phyloP scores from a whole-genome alignment of 345 rosid genomes.

The Eucalyptus polybractea region DNA sequence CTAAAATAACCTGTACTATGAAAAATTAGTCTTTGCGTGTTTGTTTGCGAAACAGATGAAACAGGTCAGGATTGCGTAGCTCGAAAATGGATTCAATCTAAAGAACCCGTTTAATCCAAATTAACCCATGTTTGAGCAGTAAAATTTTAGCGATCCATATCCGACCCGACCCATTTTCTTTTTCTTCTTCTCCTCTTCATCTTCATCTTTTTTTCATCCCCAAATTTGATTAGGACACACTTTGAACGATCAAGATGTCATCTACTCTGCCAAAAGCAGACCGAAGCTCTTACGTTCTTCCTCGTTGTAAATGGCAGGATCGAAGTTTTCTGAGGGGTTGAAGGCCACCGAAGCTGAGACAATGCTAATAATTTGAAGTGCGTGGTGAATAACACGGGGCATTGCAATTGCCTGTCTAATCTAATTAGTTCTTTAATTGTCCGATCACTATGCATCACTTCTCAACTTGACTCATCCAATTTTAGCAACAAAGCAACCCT shows the following conservation, averaged over 20 bases:
- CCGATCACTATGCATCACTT: neutral
- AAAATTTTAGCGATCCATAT: neutral
- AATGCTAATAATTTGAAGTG: neutral
- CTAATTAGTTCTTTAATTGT: neutral
- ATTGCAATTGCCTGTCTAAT: neutral
- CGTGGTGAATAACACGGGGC: neutral
- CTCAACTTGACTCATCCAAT: neutral
- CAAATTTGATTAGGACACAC: neutral
- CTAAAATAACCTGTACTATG: fast-evolving
- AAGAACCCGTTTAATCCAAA: neutral
- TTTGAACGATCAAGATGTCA: neutral
- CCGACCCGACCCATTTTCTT: fast-evolving
- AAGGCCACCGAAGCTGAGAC: neutral
- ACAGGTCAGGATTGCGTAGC: fast-evolving
- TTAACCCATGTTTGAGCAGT: neutral
- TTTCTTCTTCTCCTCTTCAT: neutral
- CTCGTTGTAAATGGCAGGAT: neutral
- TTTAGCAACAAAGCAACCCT: neutral
- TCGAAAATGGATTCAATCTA: neutral
- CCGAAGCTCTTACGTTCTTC: neutral
- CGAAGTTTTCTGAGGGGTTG: neutral
- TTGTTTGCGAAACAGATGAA: neutral
- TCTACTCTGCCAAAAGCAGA: neutral
- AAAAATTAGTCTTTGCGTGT: neutral
- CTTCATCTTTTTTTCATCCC: neutral